Percentiles rank a stretch among this genome's conserved stretches.
phyloP scores from a whole-genome alignment of 2,329 filamentous ascomycete species.

The Aciculosporium take region DNA sequence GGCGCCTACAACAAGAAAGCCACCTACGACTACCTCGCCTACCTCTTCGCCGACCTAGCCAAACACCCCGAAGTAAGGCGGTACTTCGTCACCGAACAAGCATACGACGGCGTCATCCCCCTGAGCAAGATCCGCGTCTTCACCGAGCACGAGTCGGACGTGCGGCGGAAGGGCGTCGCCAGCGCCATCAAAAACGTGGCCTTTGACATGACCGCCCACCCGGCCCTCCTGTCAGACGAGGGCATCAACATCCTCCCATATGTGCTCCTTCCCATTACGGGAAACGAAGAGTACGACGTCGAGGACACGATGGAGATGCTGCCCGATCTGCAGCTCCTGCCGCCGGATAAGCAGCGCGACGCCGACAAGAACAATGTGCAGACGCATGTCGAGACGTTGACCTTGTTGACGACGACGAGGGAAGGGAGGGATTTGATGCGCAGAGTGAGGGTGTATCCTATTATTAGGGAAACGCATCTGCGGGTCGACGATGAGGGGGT shows the following conservation, averaged over 20 bases:
- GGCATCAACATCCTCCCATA: constrained; percentile 78
- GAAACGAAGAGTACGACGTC: constrained; percentile 73
- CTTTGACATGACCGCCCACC: constrained; percentile 66
- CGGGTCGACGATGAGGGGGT: constrained; percentile 67
- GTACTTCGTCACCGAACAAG: constrained; percentile 60
- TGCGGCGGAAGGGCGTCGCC: constrained; percentile 86
- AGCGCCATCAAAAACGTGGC: constrained; percentile 88
- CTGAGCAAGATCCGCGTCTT: constrained; percentile 88
- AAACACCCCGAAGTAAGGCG: constrained; percentile 62
- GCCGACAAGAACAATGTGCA: constrained; percentile 60
- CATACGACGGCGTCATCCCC: constrained; percentile 73
- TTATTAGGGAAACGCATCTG: constrained; percentile 74
- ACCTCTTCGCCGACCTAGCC: constrained; percentile 84
- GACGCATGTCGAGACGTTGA: constrained; percentile 79
- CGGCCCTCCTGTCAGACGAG: constrained; percentile 53
- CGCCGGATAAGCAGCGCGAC: constrained; percentile 80
- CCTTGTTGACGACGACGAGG: constrained; percentile 66
- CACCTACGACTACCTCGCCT: constrained; percentile 84
- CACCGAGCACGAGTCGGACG: constrained; percentile 72
- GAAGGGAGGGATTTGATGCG: constrained; percentile 63
- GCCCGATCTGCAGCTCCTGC: constrained; percentile 75
- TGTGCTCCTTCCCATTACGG: constrained; percentile 74
- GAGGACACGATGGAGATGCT: constrained; percentile 81
- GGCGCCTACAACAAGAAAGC: constrained; percentile 72
- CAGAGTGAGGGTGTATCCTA: constrained; percentile 69